Conservation (phyloP, 176 grass and related monocot genomes). For the Bothriochloa decipiens region DNA sequence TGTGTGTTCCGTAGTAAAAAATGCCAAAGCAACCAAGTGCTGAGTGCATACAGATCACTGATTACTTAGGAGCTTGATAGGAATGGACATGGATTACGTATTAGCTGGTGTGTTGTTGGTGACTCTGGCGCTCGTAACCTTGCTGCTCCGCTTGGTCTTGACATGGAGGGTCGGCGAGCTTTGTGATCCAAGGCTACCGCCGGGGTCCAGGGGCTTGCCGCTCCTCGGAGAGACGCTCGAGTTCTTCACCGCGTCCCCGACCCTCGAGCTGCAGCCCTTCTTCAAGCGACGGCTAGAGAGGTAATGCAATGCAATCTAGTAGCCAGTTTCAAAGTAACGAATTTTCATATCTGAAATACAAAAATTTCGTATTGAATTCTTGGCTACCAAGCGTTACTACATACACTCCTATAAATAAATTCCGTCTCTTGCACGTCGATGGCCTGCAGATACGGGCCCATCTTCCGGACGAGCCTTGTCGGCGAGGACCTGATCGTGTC, state of each 20-base stretch:
- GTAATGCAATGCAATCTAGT: not conserved
- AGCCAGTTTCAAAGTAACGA: too few relatives aligned
- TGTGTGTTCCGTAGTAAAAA: not conserved
- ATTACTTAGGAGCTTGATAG: too few relatives aligned
- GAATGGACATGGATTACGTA: not conserved
- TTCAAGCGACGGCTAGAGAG: slow-evolving; percentile 50
- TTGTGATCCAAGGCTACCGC: slow-evolving; percentile 39
- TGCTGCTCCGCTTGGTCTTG: slow-evolving; percentile 12
- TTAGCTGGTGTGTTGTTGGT: not conserved
- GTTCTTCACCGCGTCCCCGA: slow-evolving; percentile 52
- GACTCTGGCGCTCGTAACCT: not conserved
- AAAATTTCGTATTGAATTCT: too few relatives aligned
- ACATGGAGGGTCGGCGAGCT: not conserved
- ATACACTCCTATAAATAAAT: too few relatives aligned
- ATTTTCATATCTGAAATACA: too few relatives aligned
- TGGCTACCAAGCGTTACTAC: too few relatives aligned
- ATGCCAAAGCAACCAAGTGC: too few relatives aligned
- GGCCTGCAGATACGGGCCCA: slow-evolving; percentile 54
- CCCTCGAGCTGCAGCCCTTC: slow-evolving; percentile 52
- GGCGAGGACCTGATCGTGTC: slow-evolving; percentile 48
- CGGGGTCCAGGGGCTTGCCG: slow-evolving; percentile 57
- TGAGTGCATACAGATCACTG: not conserved
- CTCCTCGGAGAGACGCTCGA: slow-evolving; percentile 44
- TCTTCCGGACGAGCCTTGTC: slow-evolving; percentile 56
- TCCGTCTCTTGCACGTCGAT: too few relatives aligned